A percentile compares a stretch with the other conserved stretches of the same genome.
phyloP scores from a whole-genome alignment of 306 rosid genomes.

The Castanea sativa region DNA sequence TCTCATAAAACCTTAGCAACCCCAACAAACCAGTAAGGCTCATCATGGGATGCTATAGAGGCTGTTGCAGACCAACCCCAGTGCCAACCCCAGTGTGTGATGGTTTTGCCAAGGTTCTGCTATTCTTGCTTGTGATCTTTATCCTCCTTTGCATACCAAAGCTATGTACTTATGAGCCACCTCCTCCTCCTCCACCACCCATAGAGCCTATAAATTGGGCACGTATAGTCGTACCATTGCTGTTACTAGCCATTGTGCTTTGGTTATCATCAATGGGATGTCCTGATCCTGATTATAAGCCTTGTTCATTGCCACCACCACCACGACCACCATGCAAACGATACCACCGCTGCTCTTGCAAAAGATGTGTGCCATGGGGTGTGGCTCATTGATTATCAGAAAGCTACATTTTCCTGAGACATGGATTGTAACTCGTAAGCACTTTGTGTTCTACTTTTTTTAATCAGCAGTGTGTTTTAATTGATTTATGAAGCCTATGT shows the following conservation, averaged over 20 bases:
- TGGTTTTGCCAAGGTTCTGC: slow-evolving; percentile 37
- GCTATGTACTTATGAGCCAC: slow-evolving; percentile 29
- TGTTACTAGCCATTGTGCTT: slow-evolving; percentile 42
- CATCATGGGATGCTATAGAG: slow-evolving; percentile 47
- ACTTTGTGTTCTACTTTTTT: background rate
- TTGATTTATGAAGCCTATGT: background rate
- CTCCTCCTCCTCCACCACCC: slow-evolving; percentile 16
- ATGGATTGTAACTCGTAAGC: background rate
- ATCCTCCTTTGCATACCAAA: slow-evolving; percentile 43
- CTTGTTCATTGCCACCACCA: background rate
- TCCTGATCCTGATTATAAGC: slow-evolving; percentile 11
- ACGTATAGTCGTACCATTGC: slow-evolving; percentile 31
- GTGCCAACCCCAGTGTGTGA: slow-evolving; percentile 2
- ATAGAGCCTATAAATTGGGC: slow-evolving; percentile 32
- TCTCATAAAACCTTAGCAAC: background rate
- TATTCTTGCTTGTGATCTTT: slow-evolving; percentile 49
- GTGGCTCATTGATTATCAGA: background rate
- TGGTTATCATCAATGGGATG: slow-evolving; percentile 39
- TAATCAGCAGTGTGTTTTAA: background rate
- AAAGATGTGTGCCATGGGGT: background rate
- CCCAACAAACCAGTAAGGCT: slow-evolving; percentile 8
- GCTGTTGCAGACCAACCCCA: slow-evolving; percentile 35
- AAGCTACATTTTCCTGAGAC: background rate
- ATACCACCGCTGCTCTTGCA: slow-evolving; percentile 24
- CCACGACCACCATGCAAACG: slow-evolving; percentile 28